Percentiles rank a stretch among this genome's conserved stretches.
These are phyloP conservation scores for Xylaria sp. DNA, from an alignment of 2,329 filamentous ascomycete species.

Conservation along the genomic window DNA sequence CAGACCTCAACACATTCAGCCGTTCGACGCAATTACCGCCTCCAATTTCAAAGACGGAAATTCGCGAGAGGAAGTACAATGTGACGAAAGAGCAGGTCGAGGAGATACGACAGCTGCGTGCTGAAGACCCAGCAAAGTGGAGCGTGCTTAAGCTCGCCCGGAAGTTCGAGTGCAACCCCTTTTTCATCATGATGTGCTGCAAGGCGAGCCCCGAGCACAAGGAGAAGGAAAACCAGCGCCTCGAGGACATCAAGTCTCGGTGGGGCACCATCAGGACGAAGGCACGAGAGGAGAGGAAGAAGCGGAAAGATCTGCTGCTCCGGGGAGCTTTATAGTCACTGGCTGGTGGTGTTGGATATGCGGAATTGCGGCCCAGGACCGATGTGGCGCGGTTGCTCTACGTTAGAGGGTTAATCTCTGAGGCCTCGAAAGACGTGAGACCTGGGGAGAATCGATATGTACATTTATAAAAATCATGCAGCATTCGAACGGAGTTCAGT, in stretches of 20 bases:
- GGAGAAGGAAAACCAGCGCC: constrained; percentile 56
- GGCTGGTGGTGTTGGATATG: neutral
- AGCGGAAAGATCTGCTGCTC: constrained; percentile 64
- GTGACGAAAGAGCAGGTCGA: constrained; percentile 65
- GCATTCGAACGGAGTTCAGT: constrained; percentile 6
- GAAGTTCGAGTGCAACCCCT: constrained; percentile 64
- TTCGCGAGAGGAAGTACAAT: constrained; percentile 55
- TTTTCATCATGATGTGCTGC: constrained; percentile 69
- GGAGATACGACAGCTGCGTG: constrained; percentile 68
- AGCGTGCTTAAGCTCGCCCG: constrained; percentile 62
- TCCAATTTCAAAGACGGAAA: constrained; percentile 33
- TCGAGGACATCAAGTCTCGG: constrained; percentile 60
- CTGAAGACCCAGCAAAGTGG: constrained; percentile 64
- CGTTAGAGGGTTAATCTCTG: neutral
- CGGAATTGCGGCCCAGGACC: neutral
- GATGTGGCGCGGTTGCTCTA: neutral
- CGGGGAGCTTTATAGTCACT: constrained; percentile 59
- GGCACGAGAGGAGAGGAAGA: constrained; percentile 65
- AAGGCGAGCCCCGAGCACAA: constrained; percentile 60
- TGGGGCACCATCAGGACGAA: constrained; percentile 67
- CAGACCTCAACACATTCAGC: constrained; percentile 25
- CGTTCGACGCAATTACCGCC: constrained; percentile 46
- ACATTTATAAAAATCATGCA: neutral
- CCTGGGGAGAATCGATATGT: neutral
- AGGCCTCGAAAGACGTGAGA: neutral